Evolutionary conservation across 164 flowering plant species (phyloP).

Genomic region (Magnolia kwangsiensis): DNA sequence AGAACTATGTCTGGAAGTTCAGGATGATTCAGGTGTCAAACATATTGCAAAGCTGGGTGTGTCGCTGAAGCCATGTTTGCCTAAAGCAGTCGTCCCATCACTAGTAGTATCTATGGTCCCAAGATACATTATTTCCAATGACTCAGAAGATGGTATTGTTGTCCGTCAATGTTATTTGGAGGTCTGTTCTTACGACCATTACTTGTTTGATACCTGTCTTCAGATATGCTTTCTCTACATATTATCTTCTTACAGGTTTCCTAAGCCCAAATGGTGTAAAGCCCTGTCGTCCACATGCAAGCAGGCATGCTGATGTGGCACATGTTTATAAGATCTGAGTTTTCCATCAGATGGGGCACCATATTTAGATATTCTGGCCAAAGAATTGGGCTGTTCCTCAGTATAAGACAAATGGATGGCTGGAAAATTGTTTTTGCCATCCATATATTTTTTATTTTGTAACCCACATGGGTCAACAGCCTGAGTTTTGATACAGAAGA

Average conservation of each 20-base stretch:
- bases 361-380: not conserved
- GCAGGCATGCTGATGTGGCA: not conserved
- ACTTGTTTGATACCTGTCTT: not conserved
- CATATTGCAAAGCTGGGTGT: constrained; percentile 60
- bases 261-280: not conserved
- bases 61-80: constrained; percentile 46
- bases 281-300: not conserved
- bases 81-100: constrained; percentile 45
- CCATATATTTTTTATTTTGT: not conserved
- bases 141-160: constrained; percentile 50
- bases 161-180: constrained; percentile 74
- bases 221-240: constrained; percentile 3
- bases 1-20: constrained; percentile 56
- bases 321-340: not conserved
- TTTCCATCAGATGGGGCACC: not conserved
- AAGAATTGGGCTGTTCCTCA: not conserved
- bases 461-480: not conserved
- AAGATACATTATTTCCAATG: constrained; percentile 66
- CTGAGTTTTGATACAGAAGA: not conserved
- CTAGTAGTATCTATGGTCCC: constrained; percentile 63
- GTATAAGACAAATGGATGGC: too few species aligned
- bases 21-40: constrained; percentile 37
- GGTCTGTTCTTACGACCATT: constrained; percentile 37
- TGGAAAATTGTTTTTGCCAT: too few species aligned
- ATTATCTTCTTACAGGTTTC: not conserved